phyloP scores from a whole-genome alignment of 192 early-diverging fungal genomes.

The Podila horticola region DNA sequence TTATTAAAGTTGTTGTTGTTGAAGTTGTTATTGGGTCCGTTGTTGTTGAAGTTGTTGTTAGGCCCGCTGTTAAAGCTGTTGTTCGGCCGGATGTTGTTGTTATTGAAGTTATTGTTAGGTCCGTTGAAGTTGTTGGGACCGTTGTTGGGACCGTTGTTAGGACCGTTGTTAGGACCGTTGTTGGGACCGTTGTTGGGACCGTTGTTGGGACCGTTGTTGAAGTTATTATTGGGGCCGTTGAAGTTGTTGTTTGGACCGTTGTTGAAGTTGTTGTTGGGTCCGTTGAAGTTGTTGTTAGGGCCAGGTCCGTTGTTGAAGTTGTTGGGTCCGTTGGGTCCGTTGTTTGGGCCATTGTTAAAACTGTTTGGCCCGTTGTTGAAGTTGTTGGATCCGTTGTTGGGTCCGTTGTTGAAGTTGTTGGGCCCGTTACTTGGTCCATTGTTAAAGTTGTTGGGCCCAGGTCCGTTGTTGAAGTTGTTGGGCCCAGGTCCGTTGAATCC shows the following conservation, averaged over 20 bases:
- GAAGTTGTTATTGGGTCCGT: slow-evolving; percentile 17
- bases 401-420: slow-evolving; percentile 4
- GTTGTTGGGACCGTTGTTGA: neutral
- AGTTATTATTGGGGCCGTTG: neutral
- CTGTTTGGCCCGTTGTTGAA: slow-evolving; percentile 1
- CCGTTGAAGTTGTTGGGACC: slow-evolving; percentile 4
- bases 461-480: slow-evolving; percentile 10
- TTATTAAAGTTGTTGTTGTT: slow-evolving; percentile 21
- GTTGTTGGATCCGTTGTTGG: neutral
- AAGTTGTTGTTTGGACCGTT: neutral
- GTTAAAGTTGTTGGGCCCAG: neutral
- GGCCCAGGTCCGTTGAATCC: neutral
- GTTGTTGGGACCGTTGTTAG: slow-evolving; percentile 13
- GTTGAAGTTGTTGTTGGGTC: neutral
- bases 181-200: neutral
- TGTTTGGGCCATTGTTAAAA: too few relatives aligned
- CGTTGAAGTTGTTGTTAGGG: neutral
- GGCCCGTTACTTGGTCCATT: neutral
- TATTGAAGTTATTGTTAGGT: slow-evolving; percentile 2
- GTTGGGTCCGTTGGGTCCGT: neutral
- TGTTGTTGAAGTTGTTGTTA: slow-evolving; percentile 18
- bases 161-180: slow-evolving; percentile 5
- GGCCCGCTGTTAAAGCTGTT: slow-evolving; percentile 8
- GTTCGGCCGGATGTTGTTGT: slow-evolving; percentile 16
- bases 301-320: slow-evolving; percentile 7